Evolutionary conservation across 169 alveolate genomes (phyloP), one percentile per base, ranked within the genome.

Genomic region (Plasmodium sp.): DNA sequence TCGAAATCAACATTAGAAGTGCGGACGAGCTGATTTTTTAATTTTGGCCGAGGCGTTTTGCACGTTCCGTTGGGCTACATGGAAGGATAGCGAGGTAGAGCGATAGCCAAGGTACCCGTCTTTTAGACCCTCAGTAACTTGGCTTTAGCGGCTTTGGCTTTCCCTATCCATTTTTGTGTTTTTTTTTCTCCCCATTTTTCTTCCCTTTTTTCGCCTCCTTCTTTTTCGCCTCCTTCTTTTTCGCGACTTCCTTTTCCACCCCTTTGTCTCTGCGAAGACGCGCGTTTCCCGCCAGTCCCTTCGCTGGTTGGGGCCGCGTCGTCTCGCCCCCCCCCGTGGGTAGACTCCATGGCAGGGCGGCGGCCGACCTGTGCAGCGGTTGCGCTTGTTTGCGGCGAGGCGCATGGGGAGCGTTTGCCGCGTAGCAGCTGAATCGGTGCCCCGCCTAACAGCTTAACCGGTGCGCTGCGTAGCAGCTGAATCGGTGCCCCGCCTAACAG

Each of bases 1-100:
- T 84, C 12, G 93, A 84, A 84, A 84, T 84, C 54, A 84, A 84
- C 62, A 84, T 84, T n/a, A 84, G 93, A 39, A 84, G 93, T 74
- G 93, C 93, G 33, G 93, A 84, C 58, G 84, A 84, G 33, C 27
- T 84, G 56, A 84, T 84, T 27, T 84, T 84, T 43, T 84, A 74
- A 74, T 10, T 33, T 27, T 34, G 83, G 43, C 54, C 56, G 33
- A 22, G 54, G 43, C 27, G 43, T 74, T 3, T 74, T 79, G 41
- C 43, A 79, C 56, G 16, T 39, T 33, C n/a, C 14, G 22, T 33
- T 48, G 58, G 58, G n/a, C 58, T 12, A 48, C 5, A 48, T 2
- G 10, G 51, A 0, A 1, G 9, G 51, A 43, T 43, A 43, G 45
- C 9, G 9, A 39, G 45, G 5, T 39, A 39, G 45, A 5, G 14